phyloP scores from a whole-genome alignment of 257 asterid species.

The Datura wrightii region DNA sequence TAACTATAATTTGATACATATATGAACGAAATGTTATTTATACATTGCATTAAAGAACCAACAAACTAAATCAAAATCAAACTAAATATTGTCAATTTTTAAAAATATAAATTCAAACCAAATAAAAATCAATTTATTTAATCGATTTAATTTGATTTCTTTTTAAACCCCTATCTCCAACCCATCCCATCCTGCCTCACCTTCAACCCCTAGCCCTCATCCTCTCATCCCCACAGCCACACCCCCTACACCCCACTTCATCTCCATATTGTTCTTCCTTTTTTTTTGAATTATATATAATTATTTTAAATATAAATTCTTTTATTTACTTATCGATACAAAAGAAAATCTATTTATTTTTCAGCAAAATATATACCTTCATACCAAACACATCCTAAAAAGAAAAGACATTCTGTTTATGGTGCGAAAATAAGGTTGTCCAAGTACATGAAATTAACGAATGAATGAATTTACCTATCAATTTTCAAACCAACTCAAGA shows the following conservation, averaged over 20 bases:
- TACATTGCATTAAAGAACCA: too few relatives aligned
- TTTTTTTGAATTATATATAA: not conserved
- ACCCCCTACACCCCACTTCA: not conserved
- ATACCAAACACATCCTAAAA: not conserved
- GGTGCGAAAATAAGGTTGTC: not conserved
- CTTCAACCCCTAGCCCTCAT: not conserved
- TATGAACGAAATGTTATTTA: too few relatives aligned
- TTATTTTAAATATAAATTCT: not conserved
- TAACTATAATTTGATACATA: too few relatives aligned
- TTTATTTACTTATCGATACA: not conserved
- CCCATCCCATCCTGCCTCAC: too few relatives aligned
- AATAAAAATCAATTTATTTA: too few relatives aligned
- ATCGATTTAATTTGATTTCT: too few relatives aligned
- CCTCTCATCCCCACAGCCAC: not conserved
- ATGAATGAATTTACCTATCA: not conserved
- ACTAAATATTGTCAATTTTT: too few relatives aligned
- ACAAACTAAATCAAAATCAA: too few relatives aligned
- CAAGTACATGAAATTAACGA: constrained; percentile 3
- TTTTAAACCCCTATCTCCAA: too few relatives aligned
- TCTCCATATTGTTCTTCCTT: too few relatives aligned
- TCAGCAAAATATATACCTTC: not conserved
- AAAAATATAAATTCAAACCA: too few relatives aligned
- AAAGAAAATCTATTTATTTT: not conserved
- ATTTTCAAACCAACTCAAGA: not conserved
- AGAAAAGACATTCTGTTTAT: not conserved